These are phyloP conservation scores for Daldinia grandis DNA, from an alignment of 495 filamentous ascomycete species.

Conservation along the genomic window DNA sequence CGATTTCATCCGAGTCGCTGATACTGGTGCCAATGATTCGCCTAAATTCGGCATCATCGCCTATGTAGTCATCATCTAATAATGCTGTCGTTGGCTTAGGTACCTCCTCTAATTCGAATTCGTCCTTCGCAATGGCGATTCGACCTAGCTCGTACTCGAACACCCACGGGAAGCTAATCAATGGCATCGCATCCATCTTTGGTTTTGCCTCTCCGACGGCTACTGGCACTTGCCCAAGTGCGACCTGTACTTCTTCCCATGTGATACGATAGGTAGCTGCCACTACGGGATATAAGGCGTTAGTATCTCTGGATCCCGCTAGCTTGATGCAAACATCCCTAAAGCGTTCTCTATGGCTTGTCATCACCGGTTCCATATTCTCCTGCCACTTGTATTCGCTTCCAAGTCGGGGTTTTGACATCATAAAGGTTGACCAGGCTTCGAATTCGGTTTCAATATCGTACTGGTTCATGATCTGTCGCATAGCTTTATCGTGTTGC, in stretches of 20 bases:
- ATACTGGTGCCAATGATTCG: slow-evolving; percentile 18
- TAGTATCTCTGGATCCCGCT: slow-evolving; percentile 64
- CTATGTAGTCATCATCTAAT: slow-evolving; percentile 20
- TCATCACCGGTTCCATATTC: slow-evolving; percentile 72
- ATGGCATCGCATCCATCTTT: slow-evolving; percentile 64
- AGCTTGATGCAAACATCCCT: slow-evolving; percentile 67
- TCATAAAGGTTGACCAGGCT: slow-evolving; percentile 83
- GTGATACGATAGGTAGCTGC: slow-evolving; percentile 90
- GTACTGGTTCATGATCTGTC: slow-evolving; percentile 84
- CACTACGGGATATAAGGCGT: slow-evolving; percentile 71
- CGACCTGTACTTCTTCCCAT: slow-evolving; percentile 68
- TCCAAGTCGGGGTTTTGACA: slow-evolving; percentile 70
- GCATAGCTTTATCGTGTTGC: slow-evolving; percentile 79
- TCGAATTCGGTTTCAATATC: slow-evolving; percentile 92
- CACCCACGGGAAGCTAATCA: slow-evolving; percentile 96
- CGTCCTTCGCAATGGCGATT: slow-evolving; percentile 61
- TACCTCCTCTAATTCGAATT: slow-evolving; percentile 33
- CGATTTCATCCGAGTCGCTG: neutral
- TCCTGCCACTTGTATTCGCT: slow-evolving; percentile 89
- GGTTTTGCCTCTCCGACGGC: slow-evolving; percentile 40
- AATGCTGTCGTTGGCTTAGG: slow-evolving; percentile 24
- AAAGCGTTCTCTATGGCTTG: slow-evolving; percentile 71
- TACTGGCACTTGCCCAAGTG: slow-evolving; percentile 25
- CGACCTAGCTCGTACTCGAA: slow-evolving; percentile 76
- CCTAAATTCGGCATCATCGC: slow-evolving; percentile 42